Base-by-base conservation (phyloP, 768 basidiomycete genomes). In the Phlebiopsis gigantea region DNA sequence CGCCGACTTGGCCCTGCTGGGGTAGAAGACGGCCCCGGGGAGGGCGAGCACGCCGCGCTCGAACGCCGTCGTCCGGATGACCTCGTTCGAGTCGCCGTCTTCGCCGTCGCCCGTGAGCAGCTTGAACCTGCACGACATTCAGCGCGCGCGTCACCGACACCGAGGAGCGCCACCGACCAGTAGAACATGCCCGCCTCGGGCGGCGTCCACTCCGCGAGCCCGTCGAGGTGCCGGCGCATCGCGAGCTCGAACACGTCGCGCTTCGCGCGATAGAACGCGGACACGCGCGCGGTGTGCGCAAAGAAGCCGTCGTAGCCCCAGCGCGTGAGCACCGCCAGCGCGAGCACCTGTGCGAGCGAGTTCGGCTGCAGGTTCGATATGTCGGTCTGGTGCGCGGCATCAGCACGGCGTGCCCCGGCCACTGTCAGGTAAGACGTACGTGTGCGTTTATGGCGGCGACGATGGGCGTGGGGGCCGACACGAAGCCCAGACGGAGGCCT, bases 181-280 rank as follows among this genome's bases (percentile, higher is more conserved):
- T 92, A 84, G 76, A 96, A 95, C 90, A 95, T 90, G 60, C 90
- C 89, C 22, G 88, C 83, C 63, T 85, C 83, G 8, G 90, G 90
- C 0, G 75, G 69, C 53, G 67, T 73, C 87, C 87, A 88, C 68
- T 87, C 82, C 17, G 84, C 92, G 29, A 95, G 74, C 2, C 84
- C 91, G 48, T 75, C 72, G n/a, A 97, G 80, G 69, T 96, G 81
- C 65, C 79, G 82, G 64, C 80, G 76, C 76, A 93, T 83, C 48
- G 88, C 85, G 1, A 67, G 69, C 69, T 92, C 88, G 68, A 97
- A 96, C 21, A 84, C 75, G 63, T 92, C 85, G 55, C 91, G 77
- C 71, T 87, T 89, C 61, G 69, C 70, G 61, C 77, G 78, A 71
- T 93, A 92, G 70, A 92, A 91, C 17, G 72, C 71, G n/a, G 90